Evolutionary conservation across 176 grass and related monocot genomes (phyloP).

Genomic region (Panicum miliaceum): DNA sequence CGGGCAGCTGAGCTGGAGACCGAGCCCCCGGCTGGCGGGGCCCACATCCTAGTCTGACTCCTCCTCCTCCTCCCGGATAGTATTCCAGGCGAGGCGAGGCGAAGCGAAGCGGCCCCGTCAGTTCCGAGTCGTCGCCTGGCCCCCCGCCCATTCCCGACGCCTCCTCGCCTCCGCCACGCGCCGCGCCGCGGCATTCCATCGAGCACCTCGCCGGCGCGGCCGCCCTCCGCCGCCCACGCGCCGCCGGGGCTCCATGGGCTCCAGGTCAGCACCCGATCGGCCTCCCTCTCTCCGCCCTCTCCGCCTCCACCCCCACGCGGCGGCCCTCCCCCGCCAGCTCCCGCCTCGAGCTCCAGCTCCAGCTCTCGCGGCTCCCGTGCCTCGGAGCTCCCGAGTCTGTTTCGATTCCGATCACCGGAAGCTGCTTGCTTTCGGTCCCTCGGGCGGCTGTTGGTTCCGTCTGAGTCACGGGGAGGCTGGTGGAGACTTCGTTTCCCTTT

Average conservation of each 20-base stretch:
- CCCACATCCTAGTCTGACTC: not conserved
- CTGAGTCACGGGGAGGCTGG: not conserved
- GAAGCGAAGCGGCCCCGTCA: not conserved
- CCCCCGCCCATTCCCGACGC: not conserved
- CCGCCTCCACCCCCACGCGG: too few species aligned
- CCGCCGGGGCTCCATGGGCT: not conserved
- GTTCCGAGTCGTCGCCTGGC: constrained; percentile 9
- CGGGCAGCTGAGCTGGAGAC: not conserved
- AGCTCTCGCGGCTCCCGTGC: not conserved
- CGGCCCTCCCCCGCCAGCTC: not conserved
- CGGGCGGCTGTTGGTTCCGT: not conserved
- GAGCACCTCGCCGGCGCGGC: not conserved
- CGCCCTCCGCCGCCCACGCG: not conserved
- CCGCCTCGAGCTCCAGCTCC: not conserved
- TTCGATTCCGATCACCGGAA: not conserved
- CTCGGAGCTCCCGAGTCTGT: not conserved
- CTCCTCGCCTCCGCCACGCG: not conserved
- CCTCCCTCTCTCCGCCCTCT: not conserved
- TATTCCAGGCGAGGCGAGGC: not conserved
- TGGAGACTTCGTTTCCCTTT: not conserved
- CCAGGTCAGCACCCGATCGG: constrained; percentile 33
- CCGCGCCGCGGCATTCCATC: not conserved
- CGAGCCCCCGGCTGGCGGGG: not conserved
- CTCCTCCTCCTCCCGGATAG: not conserved
- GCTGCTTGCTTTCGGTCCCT: not conserved